Evolutionary conservation across 2,329 filamentous ascomycete genomes (phyloP).

Genomic region (Penicillium hordei): DNA sequence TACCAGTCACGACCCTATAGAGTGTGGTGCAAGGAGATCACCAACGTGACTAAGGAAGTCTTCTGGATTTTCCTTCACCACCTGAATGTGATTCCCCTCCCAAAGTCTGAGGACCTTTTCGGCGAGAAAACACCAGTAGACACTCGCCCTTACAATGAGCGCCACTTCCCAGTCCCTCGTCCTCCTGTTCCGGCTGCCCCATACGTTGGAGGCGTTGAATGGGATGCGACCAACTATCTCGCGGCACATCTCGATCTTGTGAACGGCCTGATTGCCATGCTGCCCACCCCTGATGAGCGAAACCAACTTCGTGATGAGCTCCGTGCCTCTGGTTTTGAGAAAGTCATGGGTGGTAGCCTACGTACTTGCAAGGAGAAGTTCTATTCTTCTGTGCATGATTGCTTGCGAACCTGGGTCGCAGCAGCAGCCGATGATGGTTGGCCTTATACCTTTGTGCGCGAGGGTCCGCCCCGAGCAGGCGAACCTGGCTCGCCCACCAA

Average conservation of each 20-base stretch:
- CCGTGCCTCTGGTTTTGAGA: constrained; percentile 84
- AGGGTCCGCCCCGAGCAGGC: constrained; percentile 44
- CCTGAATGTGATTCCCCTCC: constrained; percentile 73
- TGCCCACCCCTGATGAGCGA: constrained; percentile 67
- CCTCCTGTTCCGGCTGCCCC: constrained; percentile 91
- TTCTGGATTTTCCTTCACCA: constrained; percentile 99
- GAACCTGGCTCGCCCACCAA: constrained; percentile 43
- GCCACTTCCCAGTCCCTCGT: constrained; percentile 80
- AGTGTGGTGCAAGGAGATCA: constrained; percentile 89
- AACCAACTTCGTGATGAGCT: constrained; percentile 77
- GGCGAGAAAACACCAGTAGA: constrained; percentile 27
- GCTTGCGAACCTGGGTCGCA: constrained; percentile 82
- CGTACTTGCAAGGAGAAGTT: constrained; percentile 97
- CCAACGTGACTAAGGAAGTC: constrained; percentile 92
- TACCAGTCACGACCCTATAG: constrained; percentile 83
- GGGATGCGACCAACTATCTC: constrained; percentile 97
- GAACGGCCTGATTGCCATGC: constrained; percentile 83
- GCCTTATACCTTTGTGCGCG: constrained; percentile 75
- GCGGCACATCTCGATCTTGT: constrained; percentile 89
- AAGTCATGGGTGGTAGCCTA: constrained; percentile 78
- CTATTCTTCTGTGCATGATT: constrained; percentile 88
- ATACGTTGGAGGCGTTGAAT: constrained; percentile 95
- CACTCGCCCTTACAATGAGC: constrained; percentile 39
- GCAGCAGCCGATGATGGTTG: constrained; percentile 86
- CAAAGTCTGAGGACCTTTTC: constrained; percentile 34